Base-by-base conservation (phyloP, 768 basidiomycete species). In the Hericium rajendrae region DNA sequence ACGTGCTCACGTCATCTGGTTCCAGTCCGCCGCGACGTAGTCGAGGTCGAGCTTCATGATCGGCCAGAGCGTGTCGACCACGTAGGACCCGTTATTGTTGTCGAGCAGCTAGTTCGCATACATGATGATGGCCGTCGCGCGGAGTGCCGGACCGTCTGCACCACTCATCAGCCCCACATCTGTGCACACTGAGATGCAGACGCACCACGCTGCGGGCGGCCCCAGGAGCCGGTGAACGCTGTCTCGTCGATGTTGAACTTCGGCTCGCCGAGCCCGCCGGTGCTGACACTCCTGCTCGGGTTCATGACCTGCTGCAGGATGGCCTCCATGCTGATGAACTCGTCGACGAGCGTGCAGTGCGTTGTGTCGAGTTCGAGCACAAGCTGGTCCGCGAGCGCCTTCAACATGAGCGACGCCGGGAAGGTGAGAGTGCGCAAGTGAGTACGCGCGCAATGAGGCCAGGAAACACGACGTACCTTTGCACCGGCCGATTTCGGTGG, bases 221-320 rank as follows among this genome's bases (percentile, higher is more conserved):
- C 72, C 74, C 74, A 75, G 2, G 67, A 48, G 5, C 65, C 72
- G n/a, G 68, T 71, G 64, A 71, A 71, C 0, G 85, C 82, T 2
- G 82, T 79, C 55, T 79, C 73, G 68, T 86, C 73, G 62, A 86
- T 75, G 67, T 83, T 72, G 69, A 88, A 89, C 68, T 90, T 88
- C 8, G 88, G 85, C 69, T 88, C 87, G 16, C 82, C 89, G 43
- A 91, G 78, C 13, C 88, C 86, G 15, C 85, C 85, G 1, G 82
- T 80, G 48, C 72, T 72, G 38, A 85, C 70, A 2, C 77, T 74
- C 1, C 88, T 88, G 61, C 82, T 83, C 0, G 86, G 88, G 66
- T 88, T 91, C 16, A 78, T 64, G 24, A 85, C 73, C 60, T 85
- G 79, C 65, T 91, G 88, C 22, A 89, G 67, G 51, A 65, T 66